Conservation (phyloP, 2,329 filamentous ascomycete genomes). For the Phoma sp. region DNA sequence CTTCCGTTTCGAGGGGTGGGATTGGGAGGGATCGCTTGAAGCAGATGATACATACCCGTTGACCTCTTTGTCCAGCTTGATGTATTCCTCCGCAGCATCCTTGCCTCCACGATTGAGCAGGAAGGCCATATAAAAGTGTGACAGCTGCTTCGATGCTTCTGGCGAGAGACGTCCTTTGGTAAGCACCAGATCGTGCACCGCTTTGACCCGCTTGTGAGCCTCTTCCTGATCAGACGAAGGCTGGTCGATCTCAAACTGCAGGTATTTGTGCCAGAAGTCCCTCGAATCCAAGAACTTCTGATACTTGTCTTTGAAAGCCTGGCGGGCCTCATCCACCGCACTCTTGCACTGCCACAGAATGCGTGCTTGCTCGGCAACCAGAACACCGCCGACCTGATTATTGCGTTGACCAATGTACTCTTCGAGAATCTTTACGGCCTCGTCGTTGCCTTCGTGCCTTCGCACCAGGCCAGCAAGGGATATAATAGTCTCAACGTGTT, state of each 20-base stretch:
- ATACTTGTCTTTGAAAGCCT: conserved; percentile 81
- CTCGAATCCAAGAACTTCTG: conserved; percentile 85
- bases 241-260: conserved; percentile 87
- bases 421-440: conserved; percentile 83
- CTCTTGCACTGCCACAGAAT: conserved; percentile 89
- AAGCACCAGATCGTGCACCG: conserved; percentile 77
- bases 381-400: conserved; percentile 80
- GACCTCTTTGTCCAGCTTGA: conserved; percentile 82
- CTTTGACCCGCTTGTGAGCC: conserved; percentile 74
- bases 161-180: conserved; percentile 73
- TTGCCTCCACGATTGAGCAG: conserved; percentile 82
- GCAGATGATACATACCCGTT: conserved; percentile 66
- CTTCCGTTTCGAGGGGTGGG: conserved; percentile 33
- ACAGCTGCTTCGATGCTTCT: conserved; percentile 74
- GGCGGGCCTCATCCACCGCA: conserved; percentile 78
- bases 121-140: conserved; percentile 80
- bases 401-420: conserved; percentile 76
- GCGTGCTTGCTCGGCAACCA: conserved; percentile 87
- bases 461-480: conserved; percentile 87
- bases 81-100: conserved; percentile 84
- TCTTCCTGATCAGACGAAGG: conserved; percentile 72
- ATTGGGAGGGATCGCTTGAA: conserved; percentile 33
- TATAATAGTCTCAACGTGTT: conserved; percentile 84
- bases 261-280: conserved; percentile 88
- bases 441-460: conserved; percentile 81